Base-by-base conservation (phyloP, 2,329 filamentous ascomycete genomes). In the Trichoderma semiorbis region DNA sequence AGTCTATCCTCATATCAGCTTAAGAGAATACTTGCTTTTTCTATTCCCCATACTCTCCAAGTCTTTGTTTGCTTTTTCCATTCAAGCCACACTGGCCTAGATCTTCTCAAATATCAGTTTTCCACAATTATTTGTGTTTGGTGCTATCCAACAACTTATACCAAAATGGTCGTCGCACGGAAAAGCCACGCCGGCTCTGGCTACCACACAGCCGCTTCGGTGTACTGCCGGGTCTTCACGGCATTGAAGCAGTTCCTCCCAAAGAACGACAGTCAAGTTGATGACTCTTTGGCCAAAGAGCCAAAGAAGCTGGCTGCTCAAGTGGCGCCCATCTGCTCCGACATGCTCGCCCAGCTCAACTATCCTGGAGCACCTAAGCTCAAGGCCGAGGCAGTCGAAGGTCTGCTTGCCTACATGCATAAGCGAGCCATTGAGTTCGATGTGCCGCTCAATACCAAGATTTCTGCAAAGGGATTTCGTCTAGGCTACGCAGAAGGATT, bases 391-490 rank as follows among this genome's bases (percentile, higher is more conserved):
- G 65, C 65, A 10, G 57, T 69, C 21, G 57, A 53, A 53, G 28
- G 16, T 12, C 11, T 67, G 47, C 64, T 67, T 21, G 47, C 53
- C 8, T 67, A 67, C 21, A 69, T 69, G 67, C 28, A 61, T 43
- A 69, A 62, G 67, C 67, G 67, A 43, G 67, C 57, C 28, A 10
- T 67, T 21, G 64, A 67, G 28, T 67, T 67, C 34, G 43, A 30
- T 32, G 55, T 62, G 67, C 43, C 57, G 14, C 58, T 39, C 30
- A 21, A 69, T 21, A 61, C 28, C 28, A 30, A 43, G 7, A 62
- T 69, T 36, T 53, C 36, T 53, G n/a, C 64, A 67, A 57, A 57
- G 50, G 64, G 39, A 43, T 34, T 69, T 11, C 57, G 39, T 36
- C 28, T 62, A 21, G 30, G 43, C 14, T 62, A 62, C 30, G 28